Evolutionary conservation across 2,329 filamentous ascomycete species (phyloP), one percentile per base, ranked within the genome.

Genomic region (Venturia aucupariae): DNA sequence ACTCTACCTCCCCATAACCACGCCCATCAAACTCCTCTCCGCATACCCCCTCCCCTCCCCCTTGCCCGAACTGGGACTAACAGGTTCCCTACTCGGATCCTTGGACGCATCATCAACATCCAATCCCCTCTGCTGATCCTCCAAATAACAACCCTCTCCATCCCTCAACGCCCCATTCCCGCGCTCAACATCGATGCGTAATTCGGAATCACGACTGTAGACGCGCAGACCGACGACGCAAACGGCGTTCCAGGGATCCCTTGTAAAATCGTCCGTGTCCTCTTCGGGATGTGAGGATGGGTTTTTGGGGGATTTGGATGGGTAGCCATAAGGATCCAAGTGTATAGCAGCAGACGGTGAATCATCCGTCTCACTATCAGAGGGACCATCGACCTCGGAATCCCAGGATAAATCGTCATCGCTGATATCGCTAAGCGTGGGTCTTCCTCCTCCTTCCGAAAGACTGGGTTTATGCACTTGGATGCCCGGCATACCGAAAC

Each of bases 161-260:
- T 73, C 71, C 30, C 68, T 67, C 61, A 67, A 61, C 4, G 6
- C 27, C 5, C 61, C n/a, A 65, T 70, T 66, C 2, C 51, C 51
- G 68, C 73, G 51, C 68, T 69, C 51, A 10, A 85, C 82, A 67
- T 81, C 77, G 22, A 86, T 77, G 3, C 75, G 78, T 42, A 85
- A 77, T 35, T 77, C 75, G 0, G 73, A 74, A 66, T 83, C 80
- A 66, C 82, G 79, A 11, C 78, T 80, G 69, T 84, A 86, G 0
- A 86, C 83, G 6, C 82, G 76, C 38, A 86, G 71, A 0, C 84
- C 84, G 4, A 86, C 78, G 19, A 86, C 82, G 66, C 82, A 84
- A 0, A 85, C 78, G 0, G 84, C 84, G 68, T 86, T 85, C 84
- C 84, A 86, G 0, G 82, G 82, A 66, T 82, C 79, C 22, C 76